A percentile compares a stretch with the other conserved stretches of the same genome.
These are phyloP conservation scores for Tetraselmis striata DNA, from an alignment of 139 green algal genomes.

Conservation along the genomic window DNA sequence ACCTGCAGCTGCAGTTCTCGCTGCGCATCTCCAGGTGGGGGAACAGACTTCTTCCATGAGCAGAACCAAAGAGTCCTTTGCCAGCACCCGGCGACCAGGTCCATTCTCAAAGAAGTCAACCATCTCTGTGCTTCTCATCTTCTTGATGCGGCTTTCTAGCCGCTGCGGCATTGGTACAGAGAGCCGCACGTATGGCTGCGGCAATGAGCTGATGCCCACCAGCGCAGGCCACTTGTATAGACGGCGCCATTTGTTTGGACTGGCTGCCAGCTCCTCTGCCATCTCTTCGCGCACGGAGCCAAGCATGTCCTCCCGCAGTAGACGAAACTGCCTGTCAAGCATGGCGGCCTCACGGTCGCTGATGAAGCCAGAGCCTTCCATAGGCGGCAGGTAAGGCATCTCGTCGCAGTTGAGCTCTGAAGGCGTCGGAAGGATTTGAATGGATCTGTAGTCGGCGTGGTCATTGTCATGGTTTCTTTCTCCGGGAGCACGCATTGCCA, in stretches of 20 bases:
- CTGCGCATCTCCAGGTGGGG: too few species aligned
- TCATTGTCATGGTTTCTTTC: not conserved
- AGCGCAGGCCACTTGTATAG: not conserved
- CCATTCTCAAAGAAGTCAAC: not conserved
- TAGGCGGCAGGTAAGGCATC: not conserved
- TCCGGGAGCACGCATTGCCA: not conserved
- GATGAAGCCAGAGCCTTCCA: not conserved
- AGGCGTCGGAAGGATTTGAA: not conserved
- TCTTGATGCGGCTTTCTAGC: not conserved
- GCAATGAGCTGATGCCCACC: not conserved
- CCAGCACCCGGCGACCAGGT: not conserved
- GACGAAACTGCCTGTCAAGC: not conserved
- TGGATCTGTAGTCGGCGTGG: not conserved
- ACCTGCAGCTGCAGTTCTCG: not conserved
- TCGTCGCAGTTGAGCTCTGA: not conserved
- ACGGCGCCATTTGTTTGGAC: not conserved
- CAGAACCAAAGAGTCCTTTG: not conserved
- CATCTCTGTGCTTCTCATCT: not conserved
- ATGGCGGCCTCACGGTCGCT: not conserved
- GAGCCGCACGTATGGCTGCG: not conserved
- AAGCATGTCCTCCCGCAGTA: not conserved
- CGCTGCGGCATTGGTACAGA: not conserved
- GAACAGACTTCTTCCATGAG: too few species aligned
- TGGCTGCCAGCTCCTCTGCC: not conserved
- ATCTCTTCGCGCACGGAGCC: not conserved